Conservation (phyloP, 2,329 filamentous ascomycete species). For the Colletotrichum karsti region DNA sequence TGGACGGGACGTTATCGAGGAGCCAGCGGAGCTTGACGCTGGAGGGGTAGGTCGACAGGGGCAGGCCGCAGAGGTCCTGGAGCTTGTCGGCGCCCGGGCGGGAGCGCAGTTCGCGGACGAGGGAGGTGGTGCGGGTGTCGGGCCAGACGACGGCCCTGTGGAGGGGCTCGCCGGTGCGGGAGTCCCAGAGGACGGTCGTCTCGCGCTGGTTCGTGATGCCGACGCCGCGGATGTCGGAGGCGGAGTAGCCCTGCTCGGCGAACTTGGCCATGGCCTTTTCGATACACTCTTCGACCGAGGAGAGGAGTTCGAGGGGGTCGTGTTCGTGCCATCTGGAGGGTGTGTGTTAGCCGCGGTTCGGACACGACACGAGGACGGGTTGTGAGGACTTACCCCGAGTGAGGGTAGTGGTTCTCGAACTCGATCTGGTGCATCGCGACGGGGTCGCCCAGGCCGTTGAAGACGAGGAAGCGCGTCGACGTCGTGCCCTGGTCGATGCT, state of each 20-base stretch:
- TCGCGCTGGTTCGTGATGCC: conserved; percentile 93
- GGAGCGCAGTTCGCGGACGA: conserved; percentile 80
- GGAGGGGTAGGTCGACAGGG: conserved; percentile 88
- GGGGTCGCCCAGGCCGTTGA: conserved; percentile 80
- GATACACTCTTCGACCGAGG: conserved; percentile 81
- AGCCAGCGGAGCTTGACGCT: conserved; percentile 89
- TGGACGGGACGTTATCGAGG: conserved; percentile 73
- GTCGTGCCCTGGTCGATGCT: conserved; percentile 94
- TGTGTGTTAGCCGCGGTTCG: background rate
- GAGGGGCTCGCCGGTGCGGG: conserved; percentile 79
- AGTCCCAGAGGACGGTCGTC: conserved; percentile 87
- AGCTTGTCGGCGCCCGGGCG: conserved; percentile 74
- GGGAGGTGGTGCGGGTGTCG: conserved; percentile 77
- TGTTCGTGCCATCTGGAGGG: conserved; percentile 84
- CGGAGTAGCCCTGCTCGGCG: conserved; percentile 71
- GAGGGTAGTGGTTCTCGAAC: conserved; percentile 84
- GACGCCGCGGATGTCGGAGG: conserved; percentile 76
- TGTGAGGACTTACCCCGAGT: conserved; percentile 76
- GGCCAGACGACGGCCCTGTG: conserved; percentile 92
- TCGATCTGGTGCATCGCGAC: conserved; percentile 87
- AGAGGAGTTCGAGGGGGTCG: conserved; percentile 79
- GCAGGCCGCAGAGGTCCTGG: conserved; percentile 78
- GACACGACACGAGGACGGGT: background rate
- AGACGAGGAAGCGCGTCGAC: conserved; percentile 89
- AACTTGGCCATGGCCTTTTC: conserved; percentile 79